phyloP scores from a whole-genome alignment of 495 filamentous ascomycete species.

The Penicillium nucicola region DNA sequence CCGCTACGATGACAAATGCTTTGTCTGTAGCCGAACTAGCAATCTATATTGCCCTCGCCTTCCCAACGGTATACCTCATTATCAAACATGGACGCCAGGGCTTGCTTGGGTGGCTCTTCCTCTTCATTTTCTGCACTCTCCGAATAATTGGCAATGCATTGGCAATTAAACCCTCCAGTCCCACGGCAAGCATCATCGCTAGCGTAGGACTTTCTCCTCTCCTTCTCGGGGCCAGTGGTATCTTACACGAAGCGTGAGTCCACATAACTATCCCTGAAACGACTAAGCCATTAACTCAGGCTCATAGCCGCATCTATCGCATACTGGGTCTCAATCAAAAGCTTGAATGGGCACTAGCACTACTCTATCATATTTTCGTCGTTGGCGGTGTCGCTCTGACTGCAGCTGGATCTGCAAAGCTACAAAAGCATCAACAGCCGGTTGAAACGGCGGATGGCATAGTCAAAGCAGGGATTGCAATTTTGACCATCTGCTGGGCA shows the following conservation, averaged over 20 bases:
- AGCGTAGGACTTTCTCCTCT: constrained; percentile 44
- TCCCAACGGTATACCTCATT: constrained; percentile 28
- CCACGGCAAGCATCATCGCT: constrained; percentile 31
- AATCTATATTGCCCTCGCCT: constrained; percentile 31
- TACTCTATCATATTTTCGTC: constrained; percentile 5
- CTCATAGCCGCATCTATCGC: neutral
- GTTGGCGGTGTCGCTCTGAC: constrained; percentile 1
- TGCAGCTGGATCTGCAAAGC: constrained; percentile 4
- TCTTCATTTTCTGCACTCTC: constrained; percentile 35
- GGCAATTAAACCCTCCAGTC: constrained; percentile 19
- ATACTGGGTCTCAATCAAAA: neutral
- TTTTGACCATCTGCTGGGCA: constrained; percentile 2
- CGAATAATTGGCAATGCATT: constrained; percentile 34
- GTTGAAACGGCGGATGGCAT: neutral
- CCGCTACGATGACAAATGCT: constrained; percentile 13
- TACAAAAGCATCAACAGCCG: neutral
- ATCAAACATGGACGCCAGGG: constrained; percentile 31
- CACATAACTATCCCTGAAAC: neutral
- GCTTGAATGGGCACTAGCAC: neutral
- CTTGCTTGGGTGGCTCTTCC: constrained; percentile 37
- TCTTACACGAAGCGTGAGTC: constrained; percentile 42
- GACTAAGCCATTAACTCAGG: neutral
- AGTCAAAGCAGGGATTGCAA: constrained; percentile 1
- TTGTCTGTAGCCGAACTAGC: constrained; percentile 31
- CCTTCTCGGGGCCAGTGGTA: constrained; percentile 31